Evolutionary conservation across 164 flowering plant genomes (phyloP).

Genomic region (Malania oleifera): DNA sequence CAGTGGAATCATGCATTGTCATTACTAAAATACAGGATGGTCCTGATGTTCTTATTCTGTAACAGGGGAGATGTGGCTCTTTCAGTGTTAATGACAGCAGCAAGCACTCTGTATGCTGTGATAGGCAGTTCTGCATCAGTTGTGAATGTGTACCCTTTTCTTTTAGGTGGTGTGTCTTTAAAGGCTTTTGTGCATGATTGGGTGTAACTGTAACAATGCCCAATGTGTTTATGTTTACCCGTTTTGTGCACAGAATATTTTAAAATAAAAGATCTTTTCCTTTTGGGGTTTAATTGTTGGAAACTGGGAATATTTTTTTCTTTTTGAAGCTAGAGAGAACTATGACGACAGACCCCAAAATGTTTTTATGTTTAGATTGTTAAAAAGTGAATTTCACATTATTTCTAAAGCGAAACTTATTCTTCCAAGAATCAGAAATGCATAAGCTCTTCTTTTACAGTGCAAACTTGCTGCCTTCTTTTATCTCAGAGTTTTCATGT

Average conservation of each 20-base stretch:
- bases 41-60: slow-evolving; percentile 18
- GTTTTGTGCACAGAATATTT: background rate
- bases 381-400: background rate
- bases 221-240: no score
- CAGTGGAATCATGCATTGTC: background rate
- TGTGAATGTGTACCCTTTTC: background rate
- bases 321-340: background rate
- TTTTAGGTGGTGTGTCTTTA: background rate
- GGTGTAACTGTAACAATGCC: background rate
- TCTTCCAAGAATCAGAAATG: background rate
- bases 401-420: background rate
- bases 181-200: background rate
- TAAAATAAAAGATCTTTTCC: background rate
- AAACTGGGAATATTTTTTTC: background rate
- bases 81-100: slow-evolving; percentile 93
- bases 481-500: slow-evolving; percentile 2
- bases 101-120: slow-evolving; percentile 83
- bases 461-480: background rate
- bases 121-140: slow-evolving; percentile 32
- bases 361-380: background rate
- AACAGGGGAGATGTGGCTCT: slow-evolving; percentile 94
- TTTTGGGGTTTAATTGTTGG: background rate
- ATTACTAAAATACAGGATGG: background rate
- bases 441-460: background rate
- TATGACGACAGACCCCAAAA: background rate